Base-by-base conservation (phyloP, 2,329 filamentous ascomycete genomes). In the Xylariomycetidae sp. region DNA sequence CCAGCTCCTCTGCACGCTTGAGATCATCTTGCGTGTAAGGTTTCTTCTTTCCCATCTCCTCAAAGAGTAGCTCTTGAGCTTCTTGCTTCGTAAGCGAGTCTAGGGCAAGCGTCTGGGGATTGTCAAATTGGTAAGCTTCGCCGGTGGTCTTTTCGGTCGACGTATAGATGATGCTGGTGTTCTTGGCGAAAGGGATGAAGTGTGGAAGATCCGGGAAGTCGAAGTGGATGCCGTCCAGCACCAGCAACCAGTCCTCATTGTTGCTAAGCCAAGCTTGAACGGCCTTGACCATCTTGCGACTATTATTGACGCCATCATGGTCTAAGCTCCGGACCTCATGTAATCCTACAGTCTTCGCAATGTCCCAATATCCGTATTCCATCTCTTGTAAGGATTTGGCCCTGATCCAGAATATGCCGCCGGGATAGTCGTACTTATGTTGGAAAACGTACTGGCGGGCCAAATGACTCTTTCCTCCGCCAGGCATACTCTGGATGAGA, bases 391-490 rank as follows among this genome's bases (percentile, higher is more conserved):
- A 52, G 1, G 73, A 76, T 43, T 77, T 80, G 7, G 78, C 76
- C 30, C 78, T 70, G 12, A 85, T 69, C 82, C 82, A 86, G 53
- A 82, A 86, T 27, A 84, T 67, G 2, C 82, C 82, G 2, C 79
- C 80, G 0, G 74, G 70, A 45, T 80, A 85, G 39, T 74, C 62
- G 4, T 67, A 58, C 22, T 66, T 72, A 46, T 83, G 72, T 4
- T 64, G 56, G 46, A 78, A 82, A 18, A 82, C 71, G 50, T 85
- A 85, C 54, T 85, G 69, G 4, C 81, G 69, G 17, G 80, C 80
- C 11, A 85, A 61, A 47, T 85, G 80, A 2, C 78, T 80, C 56
- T 86, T 86, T 3, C 82, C 82, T 11, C 74, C 74, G 2, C 82
- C 82, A 2, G 80, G 75, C 25, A 79, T 72, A 22, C 76, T 77